phyloP scores from a whole-genome alignment of 1,139 yeast species.

The Yamadazyma sp. region DNA sequence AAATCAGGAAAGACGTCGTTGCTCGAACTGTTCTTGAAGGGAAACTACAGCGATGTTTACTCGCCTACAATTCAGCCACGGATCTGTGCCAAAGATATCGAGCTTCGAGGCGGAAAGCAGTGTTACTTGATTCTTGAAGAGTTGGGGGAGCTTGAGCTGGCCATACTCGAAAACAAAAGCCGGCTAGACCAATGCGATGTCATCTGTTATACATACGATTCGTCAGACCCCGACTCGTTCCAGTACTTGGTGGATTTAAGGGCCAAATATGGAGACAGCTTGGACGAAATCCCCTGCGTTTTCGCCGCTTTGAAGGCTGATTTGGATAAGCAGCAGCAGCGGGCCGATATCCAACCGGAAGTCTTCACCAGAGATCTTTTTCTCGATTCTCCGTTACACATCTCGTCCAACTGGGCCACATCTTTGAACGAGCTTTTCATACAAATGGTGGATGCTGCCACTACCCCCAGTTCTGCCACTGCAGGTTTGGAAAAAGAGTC shows the following conservation, averaged over 20 bases:
- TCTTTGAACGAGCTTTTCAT: conserved; percentile 83
- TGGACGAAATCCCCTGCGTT: conserved; percentile 76
- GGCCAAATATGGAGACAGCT: conserved; percentile 47
- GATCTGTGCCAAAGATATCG: conserved; percentile 90
- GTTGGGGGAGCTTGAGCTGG: conserved; percentile 82
- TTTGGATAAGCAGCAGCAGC: conserved; percentile 89
- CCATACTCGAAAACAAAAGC: conserved; percentile 69
- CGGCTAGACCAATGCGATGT: conserved; percentile 87
- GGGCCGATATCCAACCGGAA: conserved; percentile 85
- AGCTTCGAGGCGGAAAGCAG: conserved; percentile 91
- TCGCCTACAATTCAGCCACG: conserved; percentile 82
- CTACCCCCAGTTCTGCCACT: conserved; percentile 72
- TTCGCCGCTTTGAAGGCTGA: conserved; percentile 95
- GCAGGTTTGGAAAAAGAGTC: conserved; percentile 78
- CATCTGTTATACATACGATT: conserved; percentile 84
- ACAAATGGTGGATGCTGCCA: conserved; percentile 87
- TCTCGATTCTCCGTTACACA: conserved; percentile 73
- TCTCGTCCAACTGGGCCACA: conserved; percentile 86
- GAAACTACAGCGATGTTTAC: conserved; percentile 68
- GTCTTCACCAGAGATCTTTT: conserved; percentile 68
- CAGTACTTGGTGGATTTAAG: conserved; percentile 74
- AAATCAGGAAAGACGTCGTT: conserved; percentile 85
- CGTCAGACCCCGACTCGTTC: conserved; percentile 94
- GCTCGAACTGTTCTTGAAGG: conserved; percentile 75
- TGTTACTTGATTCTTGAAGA: conserved; percentile 90